phyloP scores from a whole-genome alignment of 345 rosid species.

The Syzygium oleosum region DNA sequence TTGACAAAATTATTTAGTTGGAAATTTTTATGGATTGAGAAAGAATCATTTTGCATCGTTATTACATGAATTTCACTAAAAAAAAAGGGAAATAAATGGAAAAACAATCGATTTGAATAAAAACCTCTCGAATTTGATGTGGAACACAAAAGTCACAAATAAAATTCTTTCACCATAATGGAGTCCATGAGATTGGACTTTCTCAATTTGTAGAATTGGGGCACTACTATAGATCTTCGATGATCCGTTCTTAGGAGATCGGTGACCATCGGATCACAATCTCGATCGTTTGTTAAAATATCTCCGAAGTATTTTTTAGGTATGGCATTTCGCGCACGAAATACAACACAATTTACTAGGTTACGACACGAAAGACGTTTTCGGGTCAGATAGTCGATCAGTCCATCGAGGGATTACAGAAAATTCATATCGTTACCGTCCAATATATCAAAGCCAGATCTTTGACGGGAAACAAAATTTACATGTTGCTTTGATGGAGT shows the following conservation, averaged over 20 bases:
- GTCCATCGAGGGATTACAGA: background rate
- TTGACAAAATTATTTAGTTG: background rate
- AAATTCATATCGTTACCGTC: background rate
- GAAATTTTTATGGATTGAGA: background rate
- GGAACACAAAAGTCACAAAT: background rate
- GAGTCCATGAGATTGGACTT: background rate
- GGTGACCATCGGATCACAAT: background rate
- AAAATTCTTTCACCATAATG: background rate
- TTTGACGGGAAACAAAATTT: background rate
- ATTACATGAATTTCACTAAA: background rate
- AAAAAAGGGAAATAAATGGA: background rate
- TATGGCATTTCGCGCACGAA: background rate
- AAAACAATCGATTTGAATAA: background rate
- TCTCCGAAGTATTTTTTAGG: background rate
- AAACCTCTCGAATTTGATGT: background rate
- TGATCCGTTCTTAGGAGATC: background rate
- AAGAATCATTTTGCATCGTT: background rate
- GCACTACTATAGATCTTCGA: background rate
- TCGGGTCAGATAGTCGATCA: background rate
- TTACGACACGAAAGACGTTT: background rate
- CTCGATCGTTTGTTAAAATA: background rate
- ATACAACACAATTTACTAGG: background rate
- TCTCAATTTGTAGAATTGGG: background rate
- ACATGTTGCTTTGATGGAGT: too few species aligned
- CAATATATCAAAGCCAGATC: background rate